Conservation (phyloP, 176 grass and related monocot genomes). For the Ensete glaucum region DNA sequence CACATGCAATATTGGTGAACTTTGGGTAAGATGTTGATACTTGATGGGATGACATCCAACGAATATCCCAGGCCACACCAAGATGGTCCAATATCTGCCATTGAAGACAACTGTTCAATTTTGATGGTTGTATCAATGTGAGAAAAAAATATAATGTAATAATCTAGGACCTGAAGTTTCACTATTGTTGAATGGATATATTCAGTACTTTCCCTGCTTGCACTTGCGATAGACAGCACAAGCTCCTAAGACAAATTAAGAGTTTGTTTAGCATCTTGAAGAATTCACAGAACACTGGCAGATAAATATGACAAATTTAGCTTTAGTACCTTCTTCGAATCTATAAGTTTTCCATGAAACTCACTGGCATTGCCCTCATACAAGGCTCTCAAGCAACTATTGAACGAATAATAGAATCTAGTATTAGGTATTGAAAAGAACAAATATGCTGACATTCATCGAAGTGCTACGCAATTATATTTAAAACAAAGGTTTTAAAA, state of each 20-base stretch:
- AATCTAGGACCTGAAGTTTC: slow-evolving; percentile 60
- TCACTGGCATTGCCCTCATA: slow-evolving; percentile 65
- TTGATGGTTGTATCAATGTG: background rate
- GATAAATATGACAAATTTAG: background rate
- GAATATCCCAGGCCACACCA: slow-evolving; percentile 58
- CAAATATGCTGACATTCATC: no score
- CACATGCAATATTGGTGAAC: slow-evolving; percentile 26
- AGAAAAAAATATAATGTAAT: background rate
- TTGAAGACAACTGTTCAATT: slow-evolving; percentile 13
- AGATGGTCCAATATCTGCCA: slow-evolving; percentile 88
- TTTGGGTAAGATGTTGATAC: slow-evolving; percentile 21
- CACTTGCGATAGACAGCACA: slow-evolving; percentile 62
- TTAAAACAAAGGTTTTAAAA: no score
- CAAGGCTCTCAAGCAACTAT: slow-evolving; percentile 89
- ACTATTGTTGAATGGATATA: slow-evolving; percentile 78
- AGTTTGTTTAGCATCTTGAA: slow-evolving; percentile 10
- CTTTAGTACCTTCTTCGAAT: slow-evolving; percentile 59
- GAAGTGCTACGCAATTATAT: no score
- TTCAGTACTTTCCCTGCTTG: slow-evolving; percentile 91
- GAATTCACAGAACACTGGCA: background rate
- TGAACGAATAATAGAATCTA: slow-evolving; percentile 20
- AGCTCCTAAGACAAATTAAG: slow-evolving; percentile 40
- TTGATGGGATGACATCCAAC: slow-evolving; percentile 50
- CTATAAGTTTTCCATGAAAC: slow-evolving; percentile 65
- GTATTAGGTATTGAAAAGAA: slow-evolving; percentile 1